Base-by-base conservation (phyloP, 2,329 filamentous ascomycete genomes). In the Apiospora malaysiana region DNA sequence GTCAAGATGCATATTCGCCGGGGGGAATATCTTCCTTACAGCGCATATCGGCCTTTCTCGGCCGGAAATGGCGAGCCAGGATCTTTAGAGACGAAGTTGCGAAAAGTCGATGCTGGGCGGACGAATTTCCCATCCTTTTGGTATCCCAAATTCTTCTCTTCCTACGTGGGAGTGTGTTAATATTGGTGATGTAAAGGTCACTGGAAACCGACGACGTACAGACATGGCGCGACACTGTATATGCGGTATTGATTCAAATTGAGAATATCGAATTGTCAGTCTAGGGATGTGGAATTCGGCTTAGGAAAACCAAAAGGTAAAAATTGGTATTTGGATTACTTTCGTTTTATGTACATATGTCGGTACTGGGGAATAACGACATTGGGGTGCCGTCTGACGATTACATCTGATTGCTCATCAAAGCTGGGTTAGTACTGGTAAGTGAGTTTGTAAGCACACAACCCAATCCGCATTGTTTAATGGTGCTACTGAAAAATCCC, bases 41-140 rank as follows among this genome's bases (percentile, higher is more conserved):
- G 81, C 0, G 85, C 87, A 80, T 92, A 92, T 23, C 90, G 87
- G 68, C 85, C 86, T 71, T 85, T 86, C 72, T 90, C 88, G 0
- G 89, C 85, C 0, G 89, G 86, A 71, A 90, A 92, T 25, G 82
- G 81, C 1, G 89, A 82, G 9, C 78, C 79, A 0, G 86, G 80
- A 12, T 86, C 83, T 4, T 81, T 84, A 0, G 88, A 90, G 68
- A 92, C 82, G 71, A 79, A 84, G 73, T 86, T 81, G 12, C 90
- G 87, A 76, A 91, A 92, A 1, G 80, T 78, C 68, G 87, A 88
- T 51, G 84, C 82, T 72, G 86, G 85, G 23, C 88, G 84, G 2
- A 83, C 81, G 75, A 89, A 90, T 16, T 84, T 82, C 14, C 87
- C 88, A 71, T 87, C 84, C 68, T 77, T 76, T 32, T 79, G 76